Conservation (phyloP, 2,329 filamentous ascomycete species). For the Ceratocystis ficicola region DNA sequence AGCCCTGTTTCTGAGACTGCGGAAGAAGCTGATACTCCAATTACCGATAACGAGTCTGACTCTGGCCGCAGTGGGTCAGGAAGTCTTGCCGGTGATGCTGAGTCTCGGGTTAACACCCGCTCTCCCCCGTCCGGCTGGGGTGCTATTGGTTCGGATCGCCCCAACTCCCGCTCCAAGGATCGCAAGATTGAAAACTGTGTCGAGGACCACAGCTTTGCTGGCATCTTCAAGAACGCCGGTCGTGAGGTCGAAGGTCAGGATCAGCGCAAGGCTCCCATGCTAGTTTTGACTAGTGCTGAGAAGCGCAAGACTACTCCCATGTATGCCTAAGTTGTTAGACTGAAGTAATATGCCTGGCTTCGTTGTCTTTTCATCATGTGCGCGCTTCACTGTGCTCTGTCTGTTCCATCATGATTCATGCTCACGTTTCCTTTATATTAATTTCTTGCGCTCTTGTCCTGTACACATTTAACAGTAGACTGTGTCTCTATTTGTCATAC, state of each 20-base stretch:
- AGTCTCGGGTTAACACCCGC: slow-evolving; percentile 55
- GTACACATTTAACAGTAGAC: slow-evolving; percentile 20
- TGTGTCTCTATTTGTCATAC: slow-evolving; percentile 20
- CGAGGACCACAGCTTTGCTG: slow-evolving; percentile 50
- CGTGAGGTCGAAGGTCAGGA: slow-evolving; percentile 42
- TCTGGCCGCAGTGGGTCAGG: slow-evolving; percentile 61
- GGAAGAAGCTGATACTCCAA: slow-evolving; percentile 53
- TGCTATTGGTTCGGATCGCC: slow-evolving; percentile 78
- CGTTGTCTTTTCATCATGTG: slow-evolving; percentile 11
- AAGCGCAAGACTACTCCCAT: slow-evolving; percentile 55
- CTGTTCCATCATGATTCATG: slow-evolving; percentile 21
- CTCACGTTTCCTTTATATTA: slow-evolving; percentile 22
- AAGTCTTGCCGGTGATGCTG: slow-evolving; percentile 63
- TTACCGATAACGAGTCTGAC: slow-evolving; percentile 63
- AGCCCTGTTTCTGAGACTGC: slow-evolving; percentile 78
- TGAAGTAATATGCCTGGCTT: slow-evolving; percentile 3
- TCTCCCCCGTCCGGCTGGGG: slow-evolving; percentile 60
- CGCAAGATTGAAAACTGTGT: slow-evolving; percentile 40
- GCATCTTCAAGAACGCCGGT: slow-evolving; percentile 51
- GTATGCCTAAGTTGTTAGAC: slow-evolving; percentile 6
- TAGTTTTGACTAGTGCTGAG: slow-evolving; percentile 78
- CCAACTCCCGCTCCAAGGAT: slow-evolving; percentile 47
- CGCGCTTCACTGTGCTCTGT: slow-evolving; percentile 5
- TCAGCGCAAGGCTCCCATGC: slow-evolving; percentile 71
- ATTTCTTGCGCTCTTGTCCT: slow-evolving; percentile 18